Base-by-base conservation (phyloP, 352 stramenopile species). In the Plasmopara muralis region DNA sequence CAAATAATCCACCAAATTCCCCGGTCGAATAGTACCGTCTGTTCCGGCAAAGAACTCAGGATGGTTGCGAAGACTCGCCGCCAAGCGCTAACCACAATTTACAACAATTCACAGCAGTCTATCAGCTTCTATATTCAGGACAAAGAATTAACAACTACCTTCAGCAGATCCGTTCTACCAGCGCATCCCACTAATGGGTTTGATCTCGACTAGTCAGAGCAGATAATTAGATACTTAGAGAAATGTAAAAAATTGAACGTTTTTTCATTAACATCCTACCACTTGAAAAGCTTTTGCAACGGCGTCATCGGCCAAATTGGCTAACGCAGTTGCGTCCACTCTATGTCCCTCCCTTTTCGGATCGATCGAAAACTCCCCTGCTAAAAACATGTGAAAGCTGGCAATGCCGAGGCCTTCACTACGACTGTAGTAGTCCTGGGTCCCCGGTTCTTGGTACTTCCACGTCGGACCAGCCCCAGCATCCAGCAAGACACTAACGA, bases 281-380 rank as follows among this genome's bases (percentile, higher is more conserved):
- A 89, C 83, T 83, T 94, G 83, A 52, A 94, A 94, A 12, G 71
- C 81, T 47, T 70, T 78, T n/a, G 64, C 59, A 14, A 94, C 80
- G 15, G 74, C 74, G 41, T 86, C 73, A 44, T 82, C 70, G 1
- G 75, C 31, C 25, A 94, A 49, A 35, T 67, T 63, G 31, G 70
- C 63, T 43, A 94, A 50, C 9, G 70, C 83, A 42, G 60, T 59
- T 9, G 83, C 79, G 37, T 94, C 81, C 14, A 79, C 77, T 38
- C 66, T 68, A 47, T 87, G 74, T 7, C 70, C 70, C 18, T 68
- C 47, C 8, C 57, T 45, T 0, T 42, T 43, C 16, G 66, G 28
- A 37, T 91, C 70, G 1, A 55, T 61, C n/a, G 76, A 89, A 59
- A 94, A 94, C 25, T 64, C 75, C 16, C 83, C 83, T 1, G 61